Evolutionary conservation across 257 asterid species (phyloP).

Genomic region (Coffea canephora): DNA sequence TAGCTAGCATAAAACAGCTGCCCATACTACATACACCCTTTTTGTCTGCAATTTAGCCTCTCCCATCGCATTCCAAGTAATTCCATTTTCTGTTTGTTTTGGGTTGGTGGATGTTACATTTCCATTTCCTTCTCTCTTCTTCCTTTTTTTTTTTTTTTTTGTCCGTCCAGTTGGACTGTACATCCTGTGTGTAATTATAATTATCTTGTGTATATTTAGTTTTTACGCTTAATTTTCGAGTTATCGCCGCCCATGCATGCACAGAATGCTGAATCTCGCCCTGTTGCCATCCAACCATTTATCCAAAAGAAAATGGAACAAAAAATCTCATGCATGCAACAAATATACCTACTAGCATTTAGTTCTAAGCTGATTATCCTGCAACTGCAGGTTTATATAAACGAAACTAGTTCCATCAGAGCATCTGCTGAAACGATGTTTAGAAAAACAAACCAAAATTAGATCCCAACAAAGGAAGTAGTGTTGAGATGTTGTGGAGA

Average conservation of each 20-base stretch:
- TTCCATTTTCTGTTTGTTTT: no score
- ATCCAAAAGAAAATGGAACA: not conserved
- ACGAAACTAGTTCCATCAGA: not conserved
- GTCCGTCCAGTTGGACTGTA: not conserved
- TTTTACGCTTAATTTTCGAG: not conserved
- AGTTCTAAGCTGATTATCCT: not conserved
- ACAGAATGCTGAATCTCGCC: not conserved
- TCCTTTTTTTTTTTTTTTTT: not conserved
- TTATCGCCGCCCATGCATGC: not conserved
- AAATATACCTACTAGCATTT: no score
- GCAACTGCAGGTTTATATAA: not conserved
- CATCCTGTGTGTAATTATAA: not conserved
- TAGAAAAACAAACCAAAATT: not conserved
- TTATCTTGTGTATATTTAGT: no score
- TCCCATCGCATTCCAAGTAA: no score
- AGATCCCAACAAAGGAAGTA: not conserved
- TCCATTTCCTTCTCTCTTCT: no score
- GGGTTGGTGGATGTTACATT: no score
- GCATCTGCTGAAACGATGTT: not conserved
- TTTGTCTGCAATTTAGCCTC: no score
- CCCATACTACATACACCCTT: no score
- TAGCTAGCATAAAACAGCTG: no score
- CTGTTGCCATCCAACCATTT: no score
- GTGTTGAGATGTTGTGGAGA: not conserved
- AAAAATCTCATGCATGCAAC: no score